Base-by-base conservation (phyloP, 140 eudicot genomes). In the Senecio squalidus region DNA sequence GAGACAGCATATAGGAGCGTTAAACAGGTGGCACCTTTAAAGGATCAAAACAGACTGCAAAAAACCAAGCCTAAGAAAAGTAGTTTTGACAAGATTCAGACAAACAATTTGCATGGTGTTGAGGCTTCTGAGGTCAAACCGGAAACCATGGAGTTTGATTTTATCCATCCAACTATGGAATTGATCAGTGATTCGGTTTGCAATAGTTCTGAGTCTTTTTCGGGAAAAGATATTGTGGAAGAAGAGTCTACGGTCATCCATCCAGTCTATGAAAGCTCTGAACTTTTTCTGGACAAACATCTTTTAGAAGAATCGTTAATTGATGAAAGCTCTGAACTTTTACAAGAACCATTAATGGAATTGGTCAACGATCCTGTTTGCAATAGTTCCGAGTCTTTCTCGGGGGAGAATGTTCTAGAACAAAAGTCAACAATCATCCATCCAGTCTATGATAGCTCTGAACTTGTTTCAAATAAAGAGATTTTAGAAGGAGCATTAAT, bases 21-120 rank as follows among this genome's bases (percentile, higher is more conserved):
- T 30, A 82, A 75, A 43, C 39, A 45, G 55, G 70, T 43, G 51
- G 53, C 81, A 36, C 79, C 86, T 57, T 68, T 70, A 55, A 78
- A 78, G 73, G 77, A 76, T 66, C 77, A 70, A 59, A 83, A 66
- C 49, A 52, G 54, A 54, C 59, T 36, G 39, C 71, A 14, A 16
- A 71, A 56, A 70, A 54, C 54, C 11, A 66, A 46, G 41, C 39
- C 56, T 20, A 66, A 67, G 67, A 30, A 60, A 62, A 59, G 66
- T 1, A 23, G 36, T 22, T 15, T 17, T 50, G 75, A 74, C 62
- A 74, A 53, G 39, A 80, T 79, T 50, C 68, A 57, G 36, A 77
- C 71, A 75, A 74, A 76, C 67, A 74, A 67, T 5, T 58, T 75
- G 70, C 75, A 69, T 34, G 76, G 73, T 26, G 52, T 73, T 5